phyloP scores from a whole-genome alignment of 2,329 filamentous ascomycete species.

The Scedosporium aurantiacum region DNA sequence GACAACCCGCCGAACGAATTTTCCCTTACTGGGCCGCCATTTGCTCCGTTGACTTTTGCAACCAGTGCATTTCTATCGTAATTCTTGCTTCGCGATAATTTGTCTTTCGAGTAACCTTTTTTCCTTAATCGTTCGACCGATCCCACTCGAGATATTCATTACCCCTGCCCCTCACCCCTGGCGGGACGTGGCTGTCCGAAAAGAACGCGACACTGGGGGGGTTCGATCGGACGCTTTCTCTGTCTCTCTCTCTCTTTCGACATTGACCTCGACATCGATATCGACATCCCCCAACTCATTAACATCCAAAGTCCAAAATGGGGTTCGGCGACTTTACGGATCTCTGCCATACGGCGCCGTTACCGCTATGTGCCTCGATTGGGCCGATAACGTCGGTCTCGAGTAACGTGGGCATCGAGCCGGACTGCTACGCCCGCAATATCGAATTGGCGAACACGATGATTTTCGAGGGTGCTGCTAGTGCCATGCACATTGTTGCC shows the following conservation, averaged over 20 bases:
- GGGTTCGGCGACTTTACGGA: conserved; percentile 84
- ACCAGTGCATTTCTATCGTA: background rate
- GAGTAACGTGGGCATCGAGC: conserved; percentile 65
- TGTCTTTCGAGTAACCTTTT: background rate
- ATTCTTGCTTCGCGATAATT: background rate
- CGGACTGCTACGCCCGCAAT: conserved; percentile 85
- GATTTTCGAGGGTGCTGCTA: conserved; percentile 88
- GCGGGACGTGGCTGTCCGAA: background rate
- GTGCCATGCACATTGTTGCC: conserved; percentile 84
- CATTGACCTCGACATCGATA: background rate
- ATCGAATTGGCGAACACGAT: conserved; percentile 97
- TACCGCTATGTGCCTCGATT: conserved; percentile 80
- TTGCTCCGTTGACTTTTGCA: background rate
- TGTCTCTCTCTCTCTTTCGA: too few species aligned
- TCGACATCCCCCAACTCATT: background rate
- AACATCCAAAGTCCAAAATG: conserved; percentile 22
- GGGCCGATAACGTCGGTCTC: conserved; percentile 62
- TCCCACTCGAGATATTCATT: background rate
- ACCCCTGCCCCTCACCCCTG: background rate
- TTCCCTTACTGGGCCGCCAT: too few species aligned
- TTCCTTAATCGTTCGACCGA: background rate
- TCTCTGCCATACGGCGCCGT: conserved; percentile 73
- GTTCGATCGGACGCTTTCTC: too few species aligned
- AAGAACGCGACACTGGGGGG: background rate
- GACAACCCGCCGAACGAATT: too few species aligned